phyloP scores from a whole-genome alignment of 2,329 filamentous ascomycete genomes.

The Xylogone sp. region DNA sequence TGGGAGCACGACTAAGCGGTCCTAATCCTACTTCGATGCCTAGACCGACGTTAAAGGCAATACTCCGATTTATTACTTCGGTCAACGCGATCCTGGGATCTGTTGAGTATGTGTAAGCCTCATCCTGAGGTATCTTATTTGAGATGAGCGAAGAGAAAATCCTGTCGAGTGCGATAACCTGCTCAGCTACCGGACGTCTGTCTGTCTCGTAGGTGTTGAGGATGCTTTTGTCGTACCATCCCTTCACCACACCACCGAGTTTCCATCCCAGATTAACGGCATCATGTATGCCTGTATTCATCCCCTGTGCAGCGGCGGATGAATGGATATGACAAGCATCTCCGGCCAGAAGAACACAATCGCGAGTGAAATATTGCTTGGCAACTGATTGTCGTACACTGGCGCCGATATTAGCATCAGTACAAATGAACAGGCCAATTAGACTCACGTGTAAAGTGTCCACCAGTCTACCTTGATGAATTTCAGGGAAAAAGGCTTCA shows the following conservation, averaged over 20 bases:
- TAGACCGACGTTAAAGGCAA: constrained; percentile 33
- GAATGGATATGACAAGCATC: constrained; percentile 56
- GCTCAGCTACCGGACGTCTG: constrained; percentile 32
- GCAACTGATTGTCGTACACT: constrained; percentile 56
- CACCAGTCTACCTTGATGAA: constrained; percentile 46
- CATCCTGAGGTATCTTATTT: constrained; percentile 17
- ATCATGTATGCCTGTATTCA: constrained; percentile 53
- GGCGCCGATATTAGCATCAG: no score
- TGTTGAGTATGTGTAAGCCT: constrained; percentile 55
- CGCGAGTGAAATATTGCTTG: constrained; percentile 47
- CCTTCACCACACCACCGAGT: constrained; percentile 42
- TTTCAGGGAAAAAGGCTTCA: constrained; percentile 33
- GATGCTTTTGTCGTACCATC: constrained; percentile 35
- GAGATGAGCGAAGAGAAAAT: constrained; percentile 30
- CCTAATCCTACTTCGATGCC: constrained; percentile 43
- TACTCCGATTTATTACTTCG: constrained; percentile 20
- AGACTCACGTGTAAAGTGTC: constrained; percentile 48
- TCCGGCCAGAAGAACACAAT: constrained; percentile 49
- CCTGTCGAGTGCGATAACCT: constrained; percentile 31
- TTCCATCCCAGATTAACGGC: constrained; percentile 59
- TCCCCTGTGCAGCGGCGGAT: constrained; percentile 56
- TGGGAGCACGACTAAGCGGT: constrained; percentile 21
- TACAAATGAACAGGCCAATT: no score
- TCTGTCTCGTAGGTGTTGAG: constrained; percentile 49
- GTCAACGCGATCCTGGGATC: constrained; percentile 48